A percentile compares a stretch with the other conserved stretches of the same genome.
phyloP scores from a whole-genome alignment of 305 asterid species.

The Caryopteris hybrid region DNA sequence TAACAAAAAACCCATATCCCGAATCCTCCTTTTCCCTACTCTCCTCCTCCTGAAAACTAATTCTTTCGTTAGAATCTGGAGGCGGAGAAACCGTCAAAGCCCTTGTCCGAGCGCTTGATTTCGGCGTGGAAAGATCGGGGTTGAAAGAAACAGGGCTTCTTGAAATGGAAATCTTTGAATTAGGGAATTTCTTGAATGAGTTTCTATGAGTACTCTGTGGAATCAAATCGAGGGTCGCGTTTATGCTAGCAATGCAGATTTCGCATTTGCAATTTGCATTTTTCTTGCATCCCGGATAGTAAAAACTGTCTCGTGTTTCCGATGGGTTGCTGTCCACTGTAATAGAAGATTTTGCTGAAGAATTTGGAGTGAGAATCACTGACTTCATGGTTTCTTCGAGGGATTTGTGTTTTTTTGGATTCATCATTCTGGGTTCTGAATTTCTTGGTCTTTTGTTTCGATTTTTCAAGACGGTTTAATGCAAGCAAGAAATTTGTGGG shows the following conservation, averaged over 20 bases:
- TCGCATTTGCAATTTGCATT: slow-evolving; percentile 80
- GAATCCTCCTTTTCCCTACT: slow-evolving; percentile 29
- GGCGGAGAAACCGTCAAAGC: slow-evolving; percentile 19
- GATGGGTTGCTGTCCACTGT: slow-evolving; percentile 30
- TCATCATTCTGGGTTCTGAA: slow-evolving; percentile 1
- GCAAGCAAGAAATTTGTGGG: not conserved
- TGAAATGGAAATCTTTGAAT: slow-evolving; percentile 22
- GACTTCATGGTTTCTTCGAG: slow-evolving; percentile 33
- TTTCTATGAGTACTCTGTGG: slow-evolving; percentile 34
- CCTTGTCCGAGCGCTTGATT: slow-evolving; percentile 14
- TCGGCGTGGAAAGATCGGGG: slow-evolving; percentile 38
- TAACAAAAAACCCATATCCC: slow-evolving; percentile 22
- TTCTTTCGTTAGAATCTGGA: slow-evolving; percentile 17
- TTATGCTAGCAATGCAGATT: slow-evolving; percentile 81
- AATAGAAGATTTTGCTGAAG: slow-evolving; percentile 47
- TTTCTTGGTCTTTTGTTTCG: not conserved
- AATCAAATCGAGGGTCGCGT: slow-evolving; percentile 81
- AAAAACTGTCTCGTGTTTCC: slow-evolving; percentile 38
- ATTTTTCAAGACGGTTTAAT: not conserved
- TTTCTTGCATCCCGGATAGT: slow-evolving; percentile 72
- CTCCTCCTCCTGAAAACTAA: slow-evolving; percentile 19
- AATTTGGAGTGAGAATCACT: slow-evolving; percentile 36
- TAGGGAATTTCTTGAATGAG: too few relatives aligned
- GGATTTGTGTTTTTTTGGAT: slow-evolving; percentile 7
- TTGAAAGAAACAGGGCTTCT: slow-evolving; percentile 50